These are phyloP conservation scores for Termitomyces bulborhizus DNA, from an alignment of 768 basidiomycete genomes.

Conservation along the genomic window DNA sequence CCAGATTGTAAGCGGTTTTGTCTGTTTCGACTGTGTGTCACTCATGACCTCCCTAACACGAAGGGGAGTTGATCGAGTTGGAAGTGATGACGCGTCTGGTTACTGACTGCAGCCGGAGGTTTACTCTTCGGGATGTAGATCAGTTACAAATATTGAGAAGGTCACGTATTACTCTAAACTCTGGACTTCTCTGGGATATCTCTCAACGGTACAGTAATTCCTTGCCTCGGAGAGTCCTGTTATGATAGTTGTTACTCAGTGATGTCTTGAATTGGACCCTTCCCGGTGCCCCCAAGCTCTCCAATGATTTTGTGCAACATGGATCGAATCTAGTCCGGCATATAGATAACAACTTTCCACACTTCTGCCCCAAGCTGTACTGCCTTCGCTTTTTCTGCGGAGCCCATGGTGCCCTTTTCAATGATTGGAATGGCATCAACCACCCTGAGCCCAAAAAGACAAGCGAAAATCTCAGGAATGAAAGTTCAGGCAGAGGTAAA, in stretches of 20 bases:
- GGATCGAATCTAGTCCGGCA: conserved; percentile 23
- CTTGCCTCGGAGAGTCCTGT: background rate
- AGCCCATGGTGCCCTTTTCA: conserved; percentile 24
- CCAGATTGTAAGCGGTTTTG: conserved; percentile 39
- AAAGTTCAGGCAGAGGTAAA: background rate
- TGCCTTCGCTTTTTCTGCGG: conserved; percentile 36
- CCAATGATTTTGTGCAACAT: conserved; percentile 13
- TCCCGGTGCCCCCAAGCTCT: conserved; percentile 4
- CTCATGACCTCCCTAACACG: background rate
- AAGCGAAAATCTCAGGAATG: conserved; percentile 5
- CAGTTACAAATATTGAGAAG: conserved; percentile 19
- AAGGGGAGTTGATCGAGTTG: conserved; percentile 44
- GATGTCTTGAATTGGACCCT: conserved; percentile 33
- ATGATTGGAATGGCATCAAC: conserved; percentile 6
- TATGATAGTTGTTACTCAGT: conserved; percentile 15
- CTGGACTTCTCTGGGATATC: conserved; percentile 37
- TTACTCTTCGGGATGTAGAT: conserved; percentile 33
- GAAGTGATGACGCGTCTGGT: conserved; percentile 37
- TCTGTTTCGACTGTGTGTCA: background rate
- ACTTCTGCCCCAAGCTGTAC: conserved; percentile 41
- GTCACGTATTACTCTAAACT: conserved; percentile 16
- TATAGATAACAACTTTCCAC: conserved; percentile 22
- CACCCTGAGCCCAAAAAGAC: conserved; percentile 11
- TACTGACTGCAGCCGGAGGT: conserved; percentile 13
- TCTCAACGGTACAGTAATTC: conserved; percentile 32